A percentile compares a stretch with the other conserved stretches of the same genome.
Evolutionary conservation across 1,284 basidiomycete genomes (phyloP).

Genomic region (Ustilago loliicola): DNA sequence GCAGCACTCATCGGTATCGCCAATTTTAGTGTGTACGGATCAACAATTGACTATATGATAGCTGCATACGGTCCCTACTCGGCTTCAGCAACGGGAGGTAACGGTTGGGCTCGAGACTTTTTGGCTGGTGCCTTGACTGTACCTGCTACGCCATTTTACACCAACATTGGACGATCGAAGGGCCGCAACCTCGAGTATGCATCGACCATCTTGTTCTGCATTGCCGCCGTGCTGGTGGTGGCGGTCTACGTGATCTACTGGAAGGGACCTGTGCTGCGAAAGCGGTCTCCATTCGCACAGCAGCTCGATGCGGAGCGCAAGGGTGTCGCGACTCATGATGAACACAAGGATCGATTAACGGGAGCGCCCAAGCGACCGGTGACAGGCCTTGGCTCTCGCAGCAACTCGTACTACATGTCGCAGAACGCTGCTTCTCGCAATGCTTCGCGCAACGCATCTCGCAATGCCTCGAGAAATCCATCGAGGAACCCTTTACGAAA

Average conservation of each 20-base stretch:
- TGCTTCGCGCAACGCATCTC: slow-evolving; percentile 35
- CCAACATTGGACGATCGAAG: slow-evolving; percentile 67
- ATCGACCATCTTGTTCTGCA: slow-evolving; percentile 71
- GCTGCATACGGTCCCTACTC: slow-evolving; percentile 72
- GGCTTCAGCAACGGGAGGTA: slow-evolving; percentile 71
- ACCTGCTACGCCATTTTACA: slow-evolving; percentile 71
- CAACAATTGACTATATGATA: slow-evolving; percentile 72
- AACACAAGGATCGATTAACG: slow-evolving; percentile 27
- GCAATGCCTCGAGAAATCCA: slow-evolving; percentile 30
- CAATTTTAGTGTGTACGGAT: slow-evolving; percentile 67
- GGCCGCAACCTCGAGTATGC: slow-evolving; percentile 69
- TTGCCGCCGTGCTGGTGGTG: slow-evolving; percentile 70
- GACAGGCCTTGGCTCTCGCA: slow-evolving; percentile 33
- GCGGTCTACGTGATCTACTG: slow-evolving; percentile 72
- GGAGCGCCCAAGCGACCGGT: slow-evolving; percentile 35
- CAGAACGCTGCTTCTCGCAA: slow-evolving; percentile 41
- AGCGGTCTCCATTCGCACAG: slow-evolving; percentile 47
- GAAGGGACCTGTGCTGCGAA: slow-evolving; percentile 65
- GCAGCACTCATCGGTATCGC: slow-evolving; percentile 71
- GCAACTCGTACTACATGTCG: slow-evolving; percentile 45
- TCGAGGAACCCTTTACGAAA: slow-evolving; percentile 32
- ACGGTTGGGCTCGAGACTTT: slow-evolving; percentile 68
- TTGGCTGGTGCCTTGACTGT: slow-evolving; percentile 72
- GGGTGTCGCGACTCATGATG: slow-evolving; percentile 12
- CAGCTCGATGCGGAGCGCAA: slow-evolving; percentile 34